Conservation (phyloP, 257 asterid genomes). For the Jacaranda mimosifolia region DNA sequence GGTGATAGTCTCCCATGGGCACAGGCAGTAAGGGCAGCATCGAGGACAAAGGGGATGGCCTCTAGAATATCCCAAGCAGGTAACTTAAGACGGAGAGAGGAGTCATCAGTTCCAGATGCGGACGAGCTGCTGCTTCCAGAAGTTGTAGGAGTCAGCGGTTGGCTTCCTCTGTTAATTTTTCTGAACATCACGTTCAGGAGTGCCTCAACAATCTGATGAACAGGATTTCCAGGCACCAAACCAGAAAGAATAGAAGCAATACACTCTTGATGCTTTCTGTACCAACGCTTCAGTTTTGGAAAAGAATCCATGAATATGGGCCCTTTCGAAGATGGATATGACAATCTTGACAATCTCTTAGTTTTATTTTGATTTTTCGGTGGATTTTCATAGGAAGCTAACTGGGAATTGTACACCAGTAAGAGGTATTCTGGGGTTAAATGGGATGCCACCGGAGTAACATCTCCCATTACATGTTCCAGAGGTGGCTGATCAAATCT, state of each 20-base stretch:
- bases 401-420: conserved; percentile 75
- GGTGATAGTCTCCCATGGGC: conserved; percentile 93
- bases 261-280: conserved; percentile 91
- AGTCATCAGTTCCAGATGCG: conserved; percentile 75
- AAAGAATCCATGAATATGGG: conserved; percentile 85
- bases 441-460: conserved; percentile 73
- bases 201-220: conserved; percentile 88
- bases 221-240: conserved; percentile 89
- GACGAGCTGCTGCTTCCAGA: conserved; percentile 86
- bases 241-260: conserved; percentile 85
- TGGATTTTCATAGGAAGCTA: conserved; percentile 60
- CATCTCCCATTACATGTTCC: conserved; percentile 75
- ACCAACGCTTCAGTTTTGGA: conserved; percentile 91
- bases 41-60: conserved; percentile 97
- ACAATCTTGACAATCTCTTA: conserved; percentile 59
- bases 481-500: conserved; percentile 92
- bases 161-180: conserved; percentile 72
- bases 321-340: conserved; percentile 59
- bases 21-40: conserved; percentile 95
- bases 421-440: conserved; percentile 89
- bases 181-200: conserved; percentile 87
- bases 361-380: conserved; percentile 55
- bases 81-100: conserved; percentile 65
- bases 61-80: conserved; percentile 99
- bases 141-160: conserved; percentile 65